A percentile compares a stretch with the other conserved stretches of the same genome.
Evolutionary conservation across 192 early-diverging fungal genomes (phyloP).

Genomic region (Mortierella antarctica): DNA sequence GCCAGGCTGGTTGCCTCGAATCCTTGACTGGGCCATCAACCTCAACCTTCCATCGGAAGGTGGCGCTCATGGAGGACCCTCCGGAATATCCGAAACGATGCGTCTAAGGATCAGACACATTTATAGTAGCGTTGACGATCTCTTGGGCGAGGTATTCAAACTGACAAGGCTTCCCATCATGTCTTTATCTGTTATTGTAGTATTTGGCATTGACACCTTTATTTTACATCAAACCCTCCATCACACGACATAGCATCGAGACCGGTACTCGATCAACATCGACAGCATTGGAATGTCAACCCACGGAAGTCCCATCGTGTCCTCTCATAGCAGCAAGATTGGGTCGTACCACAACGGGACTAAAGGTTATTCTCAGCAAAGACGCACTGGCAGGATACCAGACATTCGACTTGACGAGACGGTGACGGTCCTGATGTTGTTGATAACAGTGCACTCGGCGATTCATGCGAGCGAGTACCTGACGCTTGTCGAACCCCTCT

Average conservation of each 20-base stretch:
- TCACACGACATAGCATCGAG: conserved; percentile 10
- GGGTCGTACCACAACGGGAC: not conserved
- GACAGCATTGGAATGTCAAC: not conserved
- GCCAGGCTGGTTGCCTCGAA: conserved; percentile 63
- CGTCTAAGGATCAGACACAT: conserved; percentile 38
- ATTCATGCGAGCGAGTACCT: conserved; percentile 54
- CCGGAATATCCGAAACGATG: conserved; percentile 38
- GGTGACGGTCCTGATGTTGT: conserved; percentile 56
- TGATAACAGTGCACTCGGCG: conserved; percentile 64
- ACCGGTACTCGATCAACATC: conserved; percentile 22
- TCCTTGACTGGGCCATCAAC: conserved; percentile 62
- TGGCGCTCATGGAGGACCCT: conserved; percentile 7
- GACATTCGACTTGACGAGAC: conserved; percentile 57
- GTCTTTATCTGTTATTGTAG: not conserved
- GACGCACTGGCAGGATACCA: conserved; percentile 34
- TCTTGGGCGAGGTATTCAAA: conserved; percentile 56
- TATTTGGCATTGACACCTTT: not conserved
- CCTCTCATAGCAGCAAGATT: too few species aligned
- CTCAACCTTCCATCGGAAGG: conserved; percentile 20
- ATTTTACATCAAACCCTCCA: not conserved
- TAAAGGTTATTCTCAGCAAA: conserved; percentile 8
- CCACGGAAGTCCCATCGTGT: not conserved
- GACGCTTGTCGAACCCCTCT: conserved; percentile 51
- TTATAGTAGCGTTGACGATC: conserved; percentile 32
- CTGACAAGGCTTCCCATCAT: not conserved